phyloP scores from a whole-genome alignment of 345 rosid genomes.

The Ricinus communis region DNA sequence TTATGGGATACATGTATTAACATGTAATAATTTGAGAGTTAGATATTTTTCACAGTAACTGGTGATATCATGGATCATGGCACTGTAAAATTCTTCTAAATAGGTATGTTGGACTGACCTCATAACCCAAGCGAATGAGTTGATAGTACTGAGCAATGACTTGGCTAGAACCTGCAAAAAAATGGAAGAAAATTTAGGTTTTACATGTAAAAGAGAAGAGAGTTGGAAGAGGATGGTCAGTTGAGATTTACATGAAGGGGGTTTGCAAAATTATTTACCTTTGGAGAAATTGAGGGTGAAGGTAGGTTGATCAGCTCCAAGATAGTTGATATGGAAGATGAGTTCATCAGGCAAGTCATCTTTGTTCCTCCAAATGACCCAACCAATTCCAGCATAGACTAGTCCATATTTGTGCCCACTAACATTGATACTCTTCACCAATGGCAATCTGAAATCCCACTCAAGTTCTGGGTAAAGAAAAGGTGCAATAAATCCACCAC shows the following conservation, averaged over 20 bases:
- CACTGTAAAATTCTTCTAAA: too few relatives aligned
- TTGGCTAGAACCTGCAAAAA: slow-evolving; percentile 30
- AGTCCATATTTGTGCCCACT: slow-evolving; percentile 35
- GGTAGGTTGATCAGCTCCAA: slow-evolving; percentile 33
- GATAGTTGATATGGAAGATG: slow-evolving; percentile 31
- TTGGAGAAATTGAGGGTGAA: slow-evolving; percentile 36
- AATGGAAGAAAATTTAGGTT: neutral
- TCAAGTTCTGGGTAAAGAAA: slow-evolving; percentile 25
- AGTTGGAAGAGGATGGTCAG: neutral
- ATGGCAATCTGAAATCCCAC: slow-evolving; percentile 33
- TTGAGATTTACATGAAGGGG: neutral
- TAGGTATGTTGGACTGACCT: slow-evolving; percentile 12
- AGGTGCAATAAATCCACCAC: slow-evolving; percentile 33
- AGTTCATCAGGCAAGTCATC: slow-evolving; percentile 32
- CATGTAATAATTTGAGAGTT: too few relatives aligned
- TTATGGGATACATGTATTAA: too few relatives aligned
- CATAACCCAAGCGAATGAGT: slow-evolving; percentile 30
- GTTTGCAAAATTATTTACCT: slow-evolving; percentile 20
- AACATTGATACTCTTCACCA: slow-evolving; percentile 33
- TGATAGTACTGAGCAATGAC: slow-evolving; percentile 32
- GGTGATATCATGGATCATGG: too few relatives aligned
- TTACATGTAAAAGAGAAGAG: neutral
- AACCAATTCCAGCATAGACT: slow-evolving; percentile 30
- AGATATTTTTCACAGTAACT: too few relatives aligned
- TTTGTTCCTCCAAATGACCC: slow-evolving; percentile 33